A percentile compares a stretch with the other conserved stretches of the same genome.
Conservation (phyloP, 768 basidiomycete species). For the Tulasnella sp. region DNA sequence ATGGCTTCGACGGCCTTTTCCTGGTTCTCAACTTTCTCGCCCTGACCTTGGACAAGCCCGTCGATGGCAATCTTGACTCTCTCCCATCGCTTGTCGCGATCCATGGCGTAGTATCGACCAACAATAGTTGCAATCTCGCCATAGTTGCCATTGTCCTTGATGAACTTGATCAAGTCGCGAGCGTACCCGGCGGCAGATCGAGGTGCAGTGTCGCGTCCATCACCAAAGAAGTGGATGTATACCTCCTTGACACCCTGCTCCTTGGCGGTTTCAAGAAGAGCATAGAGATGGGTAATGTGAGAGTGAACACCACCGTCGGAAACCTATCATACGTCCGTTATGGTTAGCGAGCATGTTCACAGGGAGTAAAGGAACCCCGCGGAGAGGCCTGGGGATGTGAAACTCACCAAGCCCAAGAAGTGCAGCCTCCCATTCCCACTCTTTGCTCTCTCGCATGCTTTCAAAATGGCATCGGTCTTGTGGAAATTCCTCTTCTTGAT, state of each 20-base stretch:
- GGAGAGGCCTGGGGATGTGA: background rate
- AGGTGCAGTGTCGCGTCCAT: constrained; percentile 91
- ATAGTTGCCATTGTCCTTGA: constrained; percentile 39
- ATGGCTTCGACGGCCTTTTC: constrained; percentile 57
- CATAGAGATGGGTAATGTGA: constrained; percentile 83
- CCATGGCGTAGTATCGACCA: constrained; percentile 95
- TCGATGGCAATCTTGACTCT: constrained; percentile 84
- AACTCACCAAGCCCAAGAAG: constrained; percentile 71
- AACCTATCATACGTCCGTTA: constrained; percentile 40
- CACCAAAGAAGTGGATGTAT: constrained; percentile 90
- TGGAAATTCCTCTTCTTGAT: constrained; percentile 87
- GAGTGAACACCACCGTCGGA: constrained; percentile 98
- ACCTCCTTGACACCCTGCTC: constrained; percentile 74
- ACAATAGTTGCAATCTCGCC: constrained; percentile 80
- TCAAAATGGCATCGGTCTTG: constrained; percentile 63
- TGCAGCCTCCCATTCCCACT: constrained; percentile 77
- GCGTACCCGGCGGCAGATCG: constrained; percentile 71
- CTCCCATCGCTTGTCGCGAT: constrained; percentile 95
- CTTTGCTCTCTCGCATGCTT: constrained; percentile 69
- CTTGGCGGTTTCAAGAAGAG: constrained; percentile 85
- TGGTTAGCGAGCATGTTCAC: background rate
- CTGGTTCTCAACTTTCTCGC: constrained; percentile 37
- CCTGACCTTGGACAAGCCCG: constrained; percentile 64
- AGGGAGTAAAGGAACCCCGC: background rate
- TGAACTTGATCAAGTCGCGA: constrained; percentile 67